Evolutionary conservation across 2,329 filamentous ascomycete species (phyloP).

Genomic region (Neurospora sp.): DNA sequence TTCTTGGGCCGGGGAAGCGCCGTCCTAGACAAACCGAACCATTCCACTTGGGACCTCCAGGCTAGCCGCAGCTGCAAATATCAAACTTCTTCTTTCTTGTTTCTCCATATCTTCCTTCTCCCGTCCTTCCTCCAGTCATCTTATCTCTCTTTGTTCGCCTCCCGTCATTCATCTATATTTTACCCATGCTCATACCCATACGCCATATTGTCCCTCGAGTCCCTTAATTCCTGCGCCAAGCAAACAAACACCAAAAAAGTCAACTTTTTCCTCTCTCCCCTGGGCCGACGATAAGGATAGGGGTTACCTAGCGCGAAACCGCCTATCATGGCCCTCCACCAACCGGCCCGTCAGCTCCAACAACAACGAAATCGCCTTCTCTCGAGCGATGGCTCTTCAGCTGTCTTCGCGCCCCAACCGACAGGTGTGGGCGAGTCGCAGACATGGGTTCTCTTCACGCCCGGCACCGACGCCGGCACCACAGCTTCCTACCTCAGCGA

Average conservation of each 20-base stretch:
- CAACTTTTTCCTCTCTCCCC: neutral
- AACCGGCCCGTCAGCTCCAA: slow-evolving; percentile 43
- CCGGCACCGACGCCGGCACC: slow-evolving; percentile 48
- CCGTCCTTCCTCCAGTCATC: neutral
- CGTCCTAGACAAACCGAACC: neutral
- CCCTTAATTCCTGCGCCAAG: neutral
- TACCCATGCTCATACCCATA: neutral
- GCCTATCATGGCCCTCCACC: slow-evolving; percentile 42
- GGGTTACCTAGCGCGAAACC: neutral
- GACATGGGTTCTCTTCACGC: slow-evolving; percentile 95
- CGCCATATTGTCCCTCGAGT: neutral
- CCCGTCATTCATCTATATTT: neutral
- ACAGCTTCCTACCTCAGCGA: slow-evolving; percentile 56
- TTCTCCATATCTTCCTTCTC: neutral
- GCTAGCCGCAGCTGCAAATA: neutral
- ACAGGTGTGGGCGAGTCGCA: slow-evolving; percentile 58
- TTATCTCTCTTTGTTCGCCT: neutral
- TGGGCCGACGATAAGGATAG: neutral
- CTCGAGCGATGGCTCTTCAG: slow-evolving; percentile 29
- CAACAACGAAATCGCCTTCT: slow-evolving; percentile 36
- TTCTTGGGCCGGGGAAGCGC: neutral
- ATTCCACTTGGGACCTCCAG: neutral
- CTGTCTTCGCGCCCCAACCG: slow-evolving; percentile 21
- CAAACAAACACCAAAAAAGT: neutral
- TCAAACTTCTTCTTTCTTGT: neutral